Base-by-base conservation (phyloP, 1,139 yeast species). In the Williopsis jadinii region DNA sequence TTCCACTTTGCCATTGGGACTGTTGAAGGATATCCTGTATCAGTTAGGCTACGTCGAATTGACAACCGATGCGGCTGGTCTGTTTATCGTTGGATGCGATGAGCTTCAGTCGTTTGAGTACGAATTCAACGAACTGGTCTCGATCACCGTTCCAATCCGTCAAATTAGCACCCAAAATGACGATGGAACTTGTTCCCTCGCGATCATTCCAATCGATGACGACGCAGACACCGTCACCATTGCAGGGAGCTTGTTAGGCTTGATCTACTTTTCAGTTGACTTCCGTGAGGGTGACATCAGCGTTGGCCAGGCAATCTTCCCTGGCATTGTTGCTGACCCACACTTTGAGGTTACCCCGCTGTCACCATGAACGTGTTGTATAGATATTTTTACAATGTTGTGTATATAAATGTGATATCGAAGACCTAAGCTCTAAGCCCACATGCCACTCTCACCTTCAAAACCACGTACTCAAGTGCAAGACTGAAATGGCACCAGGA, bases 201-300 rank as follows among this genome's bases (percentile, higher is more conserved):
- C 43, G 2, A 42, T 45, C 32, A 31, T 39, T 3, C 43, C 48
- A 33, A 14, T 34, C 11, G 40, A 32, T 11, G 24, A 36, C 28
- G 8, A 10, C 3, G 10, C 10, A 12, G 40, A 36, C 26, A 35
- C 35, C 2, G 28, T 45, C 10, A 37, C 41, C n/a, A 35, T 45
- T 30, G 36, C 43, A 14, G 48, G 48, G 26, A 45, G 46, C 13
- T 12, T 45, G 28, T 26, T 45, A 29, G 28, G 41, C 2, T 39
- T 42, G 33, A 27, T 45, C 27, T 45, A 45, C 40, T 36, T 45
- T 32, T 44, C 39, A 13, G 44, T 42, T 15, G 41, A 45, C 33
- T 39, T 38, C 13, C 37, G 32, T 2, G 14, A 36, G 12, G 24
- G 24, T 11, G 36, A 45, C 35, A 36, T 45, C 28, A 41, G 44